A percentile compares a stretch with the other conserved stretches of the same genome.
Conservation (phyloP, 345 rosid species). For the Euphorbia lathyris region DNA sequence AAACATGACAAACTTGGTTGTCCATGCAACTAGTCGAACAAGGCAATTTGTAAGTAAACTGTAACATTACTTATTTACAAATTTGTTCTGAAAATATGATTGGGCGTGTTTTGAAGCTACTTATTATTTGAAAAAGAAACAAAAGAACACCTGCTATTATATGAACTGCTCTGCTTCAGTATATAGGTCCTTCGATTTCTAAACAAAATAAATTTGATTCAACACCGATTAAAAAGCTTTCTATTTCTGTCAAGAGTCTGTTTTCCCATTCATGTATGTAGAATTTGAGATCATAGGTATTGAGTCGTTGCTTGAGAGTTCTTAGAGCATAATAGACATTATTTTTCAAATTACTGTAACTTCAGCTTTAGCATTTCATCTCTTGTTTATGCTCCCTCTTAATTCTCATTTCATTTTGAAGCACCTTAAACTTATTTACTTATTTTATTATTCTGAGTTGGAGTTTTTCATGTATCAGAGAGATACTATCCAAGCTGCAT, state of each 20-base stretch:
- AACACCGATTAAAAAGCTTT: background rate
- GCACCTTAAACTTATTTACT: background rate
- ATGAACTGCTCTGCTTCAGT: background rate
- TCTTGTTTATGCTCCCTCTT: background rate
- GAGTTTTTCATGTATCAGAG: slow-evolving; percentile 44
- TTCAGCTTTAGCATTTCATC: background rate
- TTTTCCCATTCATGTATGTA: background rate
- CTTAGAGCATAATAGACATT: slow-evolving; percentile 1
- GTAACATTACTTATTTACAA: background rate
- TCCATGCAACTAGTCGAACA: slow-evolving; percentile 75
- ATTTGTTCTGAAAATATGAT: too few relatives aligned
- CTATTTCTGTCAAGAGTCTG: background rate
- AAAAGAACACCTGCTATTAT: background rate
- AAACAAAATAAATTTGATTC: background rate
- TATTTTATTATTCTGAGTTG: slow-evolving; percentile 10
- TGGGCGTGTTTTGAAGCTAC: background rate
- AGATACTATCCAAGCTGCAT: slow-evolving; percentile 76
- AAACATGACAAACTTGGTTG: slow-evolving; percentile 84
- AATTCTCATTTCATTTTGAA: background rate
- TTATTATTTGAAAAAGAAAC: background rate
- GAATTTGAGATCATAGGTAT: background rate
- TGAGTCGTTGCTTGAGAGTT: background rate
- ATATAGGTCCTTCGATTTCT: background rate
- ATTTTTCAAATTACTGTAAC: background rate
- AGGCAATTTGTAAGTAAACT: slow-evolving; percentile 69